Evolutionary conservation across 2,329 filamentous ascomycete genomes (phyloP).

Genomic region (Colletotrichum sp.): DNA sequence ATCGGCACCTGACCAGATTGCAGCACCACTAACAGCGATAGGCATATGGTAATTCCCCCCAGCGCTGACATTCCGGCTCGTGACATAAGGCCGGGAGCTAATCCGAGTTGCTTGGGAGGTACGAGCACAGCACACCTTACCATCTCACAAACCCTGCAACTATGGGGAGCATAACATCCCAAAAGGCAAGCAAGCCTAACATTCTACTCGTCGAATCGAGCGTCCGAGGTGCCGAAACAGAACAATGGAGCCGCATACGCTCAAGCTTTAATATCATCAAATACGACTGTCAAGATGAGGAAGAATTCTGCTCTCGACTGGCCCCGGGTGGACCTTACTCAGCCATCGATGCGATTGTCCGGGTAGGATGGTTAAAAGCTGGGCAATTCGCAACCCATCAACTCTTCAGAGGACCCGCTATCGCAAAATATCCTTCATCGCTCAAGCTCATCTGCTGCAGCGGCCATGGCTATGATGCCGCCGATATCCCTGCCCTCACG

Average conservation of each 20-base stretch:
- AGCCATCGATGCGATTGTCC: background rate
- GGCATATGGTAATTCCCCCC: rapidly evolving
- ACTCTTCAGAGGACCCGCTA: background rate
- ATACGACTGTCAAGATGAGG: background rate
- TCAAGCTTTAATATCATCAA: background rate
- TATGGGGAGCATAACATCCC: background rate
- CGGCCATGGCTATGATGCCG: background rate
- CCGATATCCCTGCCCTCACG: background rate
- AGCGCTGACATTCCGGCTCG: rapidly evolving
- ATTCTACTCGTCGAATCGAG: background rate
- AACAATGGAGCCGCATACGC: rapidly evolving
- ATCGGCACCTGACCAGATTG: background rate
- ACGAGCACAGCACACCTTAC: rapidly evolving
- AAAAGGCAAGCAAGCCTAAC: background rate
- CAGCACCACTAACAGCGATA: background rate
- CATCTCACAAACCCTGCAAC: background rate
- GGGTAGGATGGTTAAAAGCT: background rate
- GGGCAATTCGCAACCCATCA: background rate
- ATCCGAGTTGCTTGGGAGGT: background rate
- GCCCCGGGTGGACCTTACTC: background rate
- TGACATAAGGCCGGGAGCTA: background rate
- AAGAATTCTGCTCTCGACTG: background rate
- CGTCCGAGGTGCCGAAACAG: background rate
- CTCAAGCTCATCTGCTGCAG: background rate
- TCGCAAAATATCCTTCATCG: background rate